phyloP scores from a whole-genome alignment of 306 rosid species.

The Abrus precatorius region DNA sequence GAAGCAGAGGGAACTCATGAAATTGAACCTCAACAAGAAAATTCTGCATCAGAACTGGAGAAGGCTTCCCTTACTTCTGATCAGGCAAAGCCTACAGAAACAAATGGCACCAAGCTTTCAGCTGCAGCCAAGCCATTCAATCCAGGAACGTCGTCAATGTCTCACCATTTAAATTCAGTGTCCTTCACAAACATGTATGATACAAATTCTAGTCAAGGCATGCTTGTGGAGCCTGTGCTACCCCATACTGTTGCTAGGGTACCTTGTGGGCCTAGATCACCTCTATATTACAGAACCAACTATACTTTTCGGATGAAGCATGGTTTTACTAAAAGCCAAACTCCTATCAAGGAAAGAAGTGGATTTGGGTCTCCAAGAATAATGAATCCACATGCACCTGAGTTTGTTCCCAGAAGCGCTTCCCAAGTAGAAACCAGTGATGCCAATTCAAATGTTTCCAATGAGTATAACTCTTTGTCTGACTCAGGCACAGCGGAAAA shows the following conservation, averaged over 20 bases:
- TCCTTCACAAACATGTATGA: conserved; percentile 71
- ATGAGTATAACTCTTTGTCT: conserved; percentile 43
- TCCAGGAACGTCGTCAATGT: conserved; percentile 64
- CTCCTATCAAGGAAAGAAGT: conserved; percentile 59
- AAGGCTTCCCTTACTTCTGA: conserved; percentile 60
- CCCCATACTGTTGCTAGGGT: conserved; percentile 82
- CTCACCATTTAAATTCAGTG: conserved; percentile 61
- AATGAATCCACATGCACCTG: conserved; percentile 97
- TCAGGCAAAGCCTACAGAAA: conserved; percentile 62
- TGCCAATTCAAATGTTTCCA: conserved; percentile 44
- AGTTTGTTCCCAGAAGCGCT: conserved; percentile 79
- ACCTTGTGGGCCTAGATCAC: conserved; percentile 93
- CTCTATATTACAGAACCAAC: conserved; percentile 76
- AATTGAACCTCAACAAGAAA: conserved; percentile 53
- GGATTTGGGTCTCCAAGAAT: conserved; percentile 68
- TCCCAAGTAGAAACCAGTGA: conserved; percentile 61
- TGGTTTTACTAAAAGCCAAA: conserved; percentile 58
- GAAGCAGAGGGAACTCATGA: conserved; percentile 50
- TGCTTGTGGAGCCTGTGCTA: conserved; percentile 69
- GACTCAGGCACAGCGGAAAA: conserved; percentile 46
- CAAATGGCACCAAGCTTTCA: conserved; percentile 89
- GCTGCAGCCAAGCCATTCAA: conserved; percentile 94
- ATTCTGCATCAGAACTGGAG: conserved; percentile 56
- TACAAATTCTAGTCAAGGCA: conserved; percentile 68
- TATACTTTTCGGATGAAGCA: conserved; percentile 78